Conservation (phyloP, 305 asterid genomes). For the Fraxinus albicans region DNA sequence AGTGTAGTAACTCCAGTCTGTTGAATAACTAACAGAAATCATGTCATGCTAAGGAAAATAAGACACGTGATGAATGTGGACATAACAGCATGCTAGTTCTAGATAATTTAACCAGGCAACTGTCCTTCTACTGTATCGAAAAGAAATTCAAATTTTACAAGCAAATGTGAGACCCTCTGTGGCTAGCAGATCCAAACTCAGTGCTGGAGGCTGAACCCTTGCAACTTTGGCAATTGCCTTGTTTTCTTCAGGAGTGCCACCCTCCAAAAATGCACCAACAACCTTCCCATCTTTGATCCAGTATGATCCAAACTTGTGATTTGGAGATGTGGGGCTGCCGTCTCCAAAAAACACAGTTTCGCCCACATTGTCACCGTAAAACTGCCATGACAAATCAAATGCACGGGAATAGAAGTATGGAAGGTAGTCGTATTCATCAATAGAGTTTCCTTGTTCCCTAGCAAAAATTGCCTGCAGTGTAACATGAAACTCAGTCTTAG, state of each 20-base stretch:
- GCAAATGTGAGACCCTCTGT: constrained; percentile 77
- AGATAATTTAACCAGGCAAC: neutral
- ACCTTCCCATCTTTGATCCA: constrained; percentile 93
- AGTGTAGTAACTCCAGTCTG: neutral
- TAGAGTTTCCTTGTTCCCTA: constrained; percentile 52
- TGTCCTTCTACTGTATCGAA: neutral
- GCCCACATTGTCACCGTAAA: constrained; percentile 88
- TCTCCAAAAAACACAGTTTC: constrained; percentile 81
- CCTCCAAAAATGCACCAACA: constrained; percentile 80
- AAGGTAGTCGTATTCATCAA: constrained; percentile 83
- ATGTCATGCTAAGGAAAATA: neutral
- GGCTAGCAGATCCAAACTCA: constrained; percentile 59
- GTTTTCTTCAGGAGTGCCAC: constrained; percentile 90
- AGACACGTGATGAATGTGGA: neutral
- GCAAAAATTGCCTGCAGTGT: constrained; percentile 75
- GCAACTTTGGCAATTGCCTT: constrained; percentile 85
- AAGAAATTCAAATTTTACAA: constrained; percentile 43
- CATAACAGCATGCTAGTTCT: neutral
- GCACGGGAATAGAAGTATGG: constrained; percentile 93
- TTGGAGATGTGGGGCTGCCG: constrained; percentile 57
- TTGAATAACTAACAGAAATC: neutral
- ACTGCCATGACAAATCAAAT: constrained; percentile 91
- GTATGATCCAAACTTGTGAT: constrained; percentile 85
- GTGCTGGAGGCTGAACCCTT: constrained; percentile 61
- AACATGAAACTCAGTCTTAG: neutral